Base-by-base conservation (phyloP, 371 early-diverging fungal genomes). In the Rhizopus delemar region DNA sequence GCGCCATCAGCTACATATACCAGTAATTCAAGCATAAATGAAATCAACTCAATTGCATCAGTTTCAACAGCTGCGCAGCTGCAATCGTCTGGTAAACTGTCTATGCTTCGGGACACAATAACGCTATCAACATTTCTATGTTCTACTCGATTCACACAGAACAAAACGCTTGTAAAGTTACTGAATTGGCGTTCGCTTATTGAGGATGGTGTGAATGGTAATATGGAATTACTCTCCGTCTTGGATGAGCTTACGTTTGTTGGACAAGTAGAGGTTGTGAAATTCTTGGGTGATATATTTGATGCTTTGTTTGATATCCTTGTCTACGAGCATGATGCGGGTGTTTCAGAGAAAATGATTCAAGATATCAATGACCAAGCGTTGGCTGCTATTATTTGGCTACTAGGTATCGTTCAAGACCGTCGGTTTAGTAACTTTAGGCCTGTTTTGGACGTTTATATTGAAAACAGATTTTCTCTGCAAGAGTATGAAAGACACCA, bases 211-310 rank as follows among this genome's bases (percentile, higher is more conserved):
- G 46, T 57, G 5, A 68, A 69, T 5, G 66, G 69, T 31, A 59
- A 45, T 8, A 66, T 66, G 7, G 78, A 82, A 31, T 59, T 91
- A 16, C 53, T 75, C 1, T 53, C 64, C 0, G 75, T 89, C 0
- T 60, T 90, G 51, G 79, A 80, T 60, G 81, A 89, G 46, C 85
- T 89, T 51, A 82, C 79, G 1, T 77, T 83, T 67, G 80, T 90
- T 28, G 85, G 84, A 29, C 87, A 88, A 59, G 66, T 83, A 33
- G 90, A 92, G 62, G 80, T 90, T 12, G 86, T 87, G 15, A 89
- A 89, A 63, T 90, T 89, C 55, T 59, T 88, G 43, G 79, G 75
- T 5, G 80, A 82, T 36, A 85, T 89, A 7, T 75, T 91, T 68
- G 86, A 86, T 61, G 83, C 84, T 0, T 56, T 91, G 11, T 75